phyloP scores from a whole-genome alignment of 164 flowering plant species.

The Protea cynaroides region DNA sequence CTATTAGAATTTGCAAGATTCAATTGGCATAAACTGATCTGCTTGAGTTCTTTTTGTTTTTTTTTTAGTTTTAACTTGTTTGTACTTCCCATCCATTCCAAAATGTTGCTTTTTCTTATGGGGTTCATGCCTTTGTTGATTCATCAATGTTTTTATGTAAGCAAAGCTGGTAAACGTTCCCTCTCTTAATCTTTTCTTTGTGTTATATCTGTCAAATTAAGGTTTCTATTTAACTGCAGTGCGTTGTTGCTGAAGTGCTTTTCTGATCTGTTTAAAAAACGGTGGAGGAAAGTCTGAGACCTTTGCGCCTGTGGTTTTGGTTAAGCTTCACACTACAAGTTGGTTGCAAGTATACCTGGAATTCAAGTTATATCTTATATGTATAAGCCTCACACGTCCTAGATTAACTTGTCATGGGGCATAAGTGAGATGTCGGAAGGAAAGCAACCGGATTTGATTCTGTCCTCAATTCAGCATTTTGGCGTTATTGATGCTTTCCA shows the following conservation, averaged over 20 bases:
- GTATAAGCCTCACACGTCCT: not conserved
- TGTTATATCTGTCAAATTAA: not conserved
- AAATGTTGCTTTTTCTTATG: not conserved
- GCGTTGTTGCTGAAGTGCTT: constrained; percentile 1
- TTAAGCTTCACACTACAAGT: not conserved
- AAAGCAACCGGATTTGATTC: not conserved
- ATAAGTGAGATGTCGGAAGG: not conserved
- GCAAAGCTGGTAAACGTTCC: not conserved
- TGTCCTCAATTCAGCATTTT: not conserved
- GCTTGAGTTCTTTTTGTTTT: too few relatives aligned
- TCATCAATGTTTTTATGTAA: not conserved
- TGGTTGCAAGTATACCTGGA: not conserved
- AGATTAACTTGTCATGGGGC: not conserved
- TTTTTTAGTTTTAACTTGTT: too few relatives aligned
- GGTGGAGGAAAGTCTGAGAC: not conserved
- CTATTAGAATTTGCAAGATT: too few relatives aligned
- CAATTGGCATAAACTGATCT: too few relatives aligned
- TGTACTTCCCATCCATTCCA: not conserved
- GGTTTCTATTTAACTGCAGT: not conserved
- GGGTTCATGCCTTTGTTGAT: not conserved
- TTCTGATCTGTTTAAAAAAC: not conserved
- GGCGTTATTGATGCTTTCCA: not conserved
- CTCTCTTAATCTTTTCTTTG: not conserved
- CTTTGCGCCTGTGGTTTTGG: not conserved
- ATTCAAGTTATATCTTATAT: not conserved